Evolutionary conservation across 192 early-diverging fungal genomes (phyloP), one percentile per base, ranked within the genome.

Genomic region (Gonapodya sp.): DNA sequence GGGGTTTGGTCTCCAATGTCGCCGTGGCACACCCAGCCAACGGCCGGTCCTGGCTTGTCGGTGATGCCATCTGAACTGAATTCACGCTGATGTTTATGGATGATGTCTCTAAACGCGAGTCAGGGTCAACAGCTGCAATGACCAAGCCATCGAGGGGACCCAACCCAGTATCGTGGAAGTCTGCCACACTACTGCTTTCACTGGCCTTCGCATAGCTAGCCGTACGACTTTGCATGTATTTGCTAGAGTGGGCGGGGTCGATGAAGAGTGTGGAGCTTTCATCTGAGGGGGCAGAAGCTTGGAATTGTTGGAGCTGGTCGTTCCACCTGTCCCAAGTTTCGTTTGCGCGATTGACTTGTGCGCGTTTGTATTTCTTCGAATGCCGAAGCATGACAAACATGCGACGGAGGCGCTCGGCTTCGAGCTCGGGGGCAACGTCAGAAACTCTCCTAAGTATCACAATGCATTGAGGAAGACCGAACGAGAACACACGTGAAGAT

Each of bases 321-420:
- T 64, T 64, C 46, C 46, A 64, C 46, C 46, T 64, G 46, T 64
- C 46, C 46, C 46, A 64, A 64, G 46, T 64, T 64, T 64, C 46
- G 24, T 64, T 64, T 24, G 46, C 46, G 46, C 46, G 46, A 8
- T 8, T 16, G 8, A 77, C 75, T 34, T 77, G 75, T 2, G 34
- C 30, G 8, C 34, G 18, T 31, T 77, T 77, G 75, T 77, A 77
- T 8, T 77, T 18, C 34, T 77, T 77, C 16, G 75, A 77, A 33
- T 77, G 75, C 2, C 75, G 75, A 14, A 77, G 34, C 75, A 77
- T 77, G 2, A 32, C 34, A 33, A 32, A 77, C 75, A 77, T 77
- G 75, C 75, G 75, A 14, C 75, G 75, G 8, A 18, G 75, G 2
- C 75, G 75, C 75, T 77, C 75, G 8, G 75, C 75, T 34, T 77